phyloP scores from a whole-genome alignment of 306 rosid species.

The Crataegus laevigata region DNA sequence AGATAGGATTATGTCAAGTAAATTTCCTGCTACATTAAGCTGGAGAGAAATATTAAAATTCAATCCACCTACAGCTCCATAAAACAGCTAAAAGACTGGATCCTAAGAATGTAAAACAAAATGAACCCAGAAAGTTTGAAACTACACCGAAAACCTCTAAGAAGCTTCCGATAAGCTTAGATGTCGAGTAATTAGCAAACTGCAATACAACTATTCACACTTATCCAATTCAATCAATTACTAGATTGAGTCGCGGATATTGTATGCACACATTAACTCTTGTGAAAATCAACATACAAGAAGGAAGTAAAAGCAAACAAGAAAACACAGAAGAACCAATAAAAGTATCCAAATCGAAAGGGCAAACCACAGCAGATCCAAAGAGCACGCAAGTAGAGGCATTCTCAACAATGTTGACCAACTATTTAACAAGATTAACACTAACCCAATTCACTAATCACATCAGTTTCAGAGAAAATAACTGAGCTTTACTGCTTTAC shows the following conservation, averaged over 20 bases:
- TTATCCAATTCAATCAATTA: not conserved
- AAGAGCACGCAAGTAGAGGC: conserved; percentile 3
- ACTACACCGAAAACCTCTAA: not conserved
- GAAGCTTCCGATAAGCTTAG: not conserved
- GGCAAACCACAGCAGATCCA: conserved; percentile 12
- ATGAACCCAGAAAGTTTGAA: not conserved
- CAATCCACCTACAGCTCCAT: not conserved
- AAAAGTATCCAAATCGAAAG: not conserved
- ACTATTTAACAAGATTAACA: not conserved
- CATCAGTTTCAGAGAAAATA: not conserved
- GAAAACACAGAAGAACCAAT: not conserved
- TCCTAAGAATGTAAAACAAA: not conserved
- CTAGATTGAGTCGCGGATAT: not conserved
- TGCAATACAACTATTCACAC: not conserved
- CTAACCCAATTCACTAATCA: not conserved
- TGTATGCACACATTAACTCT: not conserved
- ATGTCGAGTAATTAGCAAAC: not conserved
- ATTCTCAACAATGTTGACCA: conserved; percentile 1
- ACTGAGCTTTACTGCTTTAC: not conserved
- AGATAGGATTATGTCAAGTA: not conserved
- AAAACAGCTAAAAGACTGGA: not conserved
- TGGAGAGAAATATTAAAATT: not conserved
- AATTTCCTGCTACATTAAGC: not conserved
- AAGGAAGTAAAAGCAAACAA: not conserved
- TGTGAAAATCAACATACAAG: not conserved